Base-by-base conservation (phyloP, 345 rosid genomes). In the Erucastrum elatum region DNA sequence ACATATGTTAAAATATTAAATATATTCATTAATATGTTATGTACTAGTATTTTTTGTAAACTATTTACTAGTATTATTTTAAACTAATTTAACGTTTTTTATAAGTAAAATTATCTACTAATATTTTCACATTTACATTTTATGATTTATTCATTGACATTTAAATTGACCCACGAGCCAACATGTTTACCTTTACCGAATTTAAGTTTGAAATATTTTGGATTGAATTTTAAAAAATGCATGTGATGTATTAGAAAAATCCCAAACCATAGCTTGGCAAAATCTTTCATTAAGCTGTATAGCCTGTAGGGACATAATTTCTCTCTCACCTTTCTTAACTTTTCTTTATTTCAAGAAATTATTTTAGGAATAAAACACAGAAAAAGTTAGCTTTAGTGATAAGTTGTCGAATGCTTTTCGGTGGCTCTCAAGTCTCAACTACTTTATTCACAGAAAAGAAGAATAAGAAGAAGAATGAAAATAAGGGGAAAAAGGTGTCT, bases 391-490 rank as follows among this genome's bases (percentile, higher is more conserved):
- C 94, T 87, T 94, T 91, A 90, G 87, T 91, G 90, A 94, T 90
- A 86, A 84, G 92, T 82, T 85, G 87, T 86, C 72, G 76, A 68
- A 74, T 90, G 96, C 97, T 94, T 94, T 94, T 91, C 96, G 98
- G 98, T 94, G 98, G 83, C 88, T 86, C 84, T 85, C 84, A 82
- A 84, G 74, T 77, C 86, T 84, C 85, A 81, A 82, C 76, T 53
- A 68, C 86, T 81, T 80, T 86, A 81, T 84, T 75, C 65, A 8
- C 27, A 55, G 72, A 44, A 49, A 49, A 73, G 51, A 44, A 44
- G 51, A 44, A 44, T 12, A 44, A 44, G 51, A 44, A 84, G 76
- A 75, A 77, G 77, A 77, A 72, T 77, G 75, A 76, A 59, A 59
- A 66, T 34, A 67, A 79, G 68, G 31, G 66, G 37, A 12, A 66